Evolutionary conservation across 2,329 filamentous ascomycete genomes (phyloP).

Genomic region (Paraconiothyrium brasiliense): DNA sequence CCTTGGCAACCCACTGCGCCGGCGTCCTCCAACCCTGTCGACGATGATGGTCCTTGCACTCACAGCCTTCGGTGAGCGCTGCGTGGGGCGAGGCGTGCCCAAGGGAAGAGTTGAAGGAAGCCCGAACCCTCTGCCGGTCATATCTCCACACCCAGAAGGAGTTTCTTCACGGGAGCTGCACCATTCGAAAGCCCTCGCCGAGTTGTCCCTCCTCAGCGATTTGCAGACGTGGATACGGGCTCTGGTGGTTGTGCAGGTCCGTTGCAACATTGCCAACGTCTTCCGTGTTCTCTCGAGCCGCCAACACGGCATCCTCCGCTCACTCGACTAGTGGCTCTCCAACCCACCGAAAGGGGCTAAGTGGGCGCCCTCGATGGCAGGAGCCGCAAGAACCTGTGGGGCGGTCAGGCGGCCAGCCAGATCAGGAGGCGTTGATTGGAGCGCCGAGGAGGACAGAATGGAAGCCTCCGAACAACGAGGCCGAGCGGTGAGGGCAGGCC

Average conservation of each 20-base stretch:
- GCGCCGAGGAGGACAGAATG: background rate
- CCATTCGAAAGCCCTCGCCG: slow-evolving; percentile 28
- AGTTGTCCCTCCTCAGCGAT: slow-evolving; percentile 31
- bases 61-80: background rate
- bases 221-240: slow-evolving; percentile 3
- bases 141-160: slow-evolving; percentile 15
- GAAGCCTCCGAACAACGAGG: background rate
- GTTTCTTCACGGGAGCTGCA: slow-evolving; percentile 14
- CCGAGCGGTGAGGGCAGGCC: background rate
- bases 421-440: slow-evolving; percentile 6
- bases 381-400: background rate
- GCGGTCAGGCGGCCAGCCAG: background rate
- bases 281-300: slow-evolving; percentile 28
- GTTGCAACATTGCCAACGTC: slow-evolving; percentile 24
- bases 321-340: slow-evolving; percentile 5
- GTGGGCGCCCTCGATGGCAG: background rate
- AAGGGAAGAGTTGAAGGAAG: slow-evolving; percentile 14
- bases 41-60: slow-evolving; percentile 8
- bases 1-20: background rate
- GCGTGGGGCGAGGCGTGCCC: slow-evolving; percentile 1
- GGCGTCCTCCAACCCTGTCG: background rate
- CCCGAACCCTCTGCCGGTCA: slow-evolving; percentile 8
- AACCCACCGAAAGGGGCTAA: slow-evolving; percentile 4
- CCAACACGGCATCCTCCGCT: background rate
- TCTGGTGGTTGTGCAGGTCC: slow-evolving; percentile 26